Conservation (phyloP, 2,329 filamentous ascomycete species). For the Fusarium aywerte region DNA sequence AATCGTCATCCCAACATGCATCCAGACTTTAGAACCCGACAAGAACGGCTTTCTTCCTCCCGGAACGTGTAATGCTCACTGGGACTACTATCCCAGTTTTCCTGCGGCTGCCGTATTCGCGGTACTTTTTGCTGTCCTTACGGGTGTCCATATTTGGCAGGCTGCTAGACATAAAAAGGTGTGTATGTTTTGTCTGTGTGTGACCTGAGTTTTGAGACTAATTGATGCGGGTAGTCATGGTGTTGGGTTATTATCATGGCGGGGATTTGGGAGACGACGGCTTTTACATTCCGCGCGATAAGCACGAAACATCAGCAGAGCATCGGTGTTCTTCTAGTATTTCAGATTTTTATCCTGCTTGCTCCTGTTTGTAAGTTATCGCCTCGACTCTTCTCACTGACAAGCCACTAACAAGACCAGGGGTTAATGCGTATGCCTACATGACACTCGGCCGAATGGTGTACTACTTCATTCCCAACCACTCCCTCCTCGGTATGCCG, state of each 20-base stretch:
- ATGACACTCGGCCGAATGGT: constrained; percentile 60
- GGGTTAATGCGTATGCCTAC: constrained; percentile 60
- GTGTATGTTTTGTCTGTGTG: constrained; percentile 28
- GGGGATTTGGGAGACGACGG: constrained; percentile 43
- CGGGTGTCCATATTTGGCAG: constrained; percentile 36
- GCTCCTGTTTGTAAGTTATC: constrained; percentile 38
- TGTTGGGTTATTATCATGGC: constrained; percentile 54
- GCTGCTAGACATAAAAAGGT: constrained; percentile 41
- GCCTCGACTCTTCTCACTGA: rapidly evolving
- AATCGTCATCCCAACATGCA: constrained; percentile 51
- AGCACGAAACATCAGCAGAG: constrained; percentile 40
- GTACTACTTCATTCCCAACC: constrained; percentile 55
- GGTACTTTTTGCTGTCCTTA: constrained; percentile 41
- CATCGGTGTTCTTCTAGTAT: constrained; percentile 30
- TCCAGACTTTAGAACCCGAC: constrained; percentile 50
- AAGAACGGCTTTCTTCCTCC: constrained; percentile 50
- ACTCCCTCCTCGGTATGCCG: constrained; percentile 51
- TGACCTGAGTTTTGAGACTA: neutral
- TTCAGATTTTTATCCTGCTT: constrained; percentile 41
- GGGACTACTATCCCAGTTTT: constrained; percentile 51
- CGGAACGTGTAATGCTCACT: constrained; percentile 47
- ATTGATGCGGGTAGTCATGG: constrained; percentile 39
- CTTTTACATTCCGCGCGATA: constrained; percentile 37
- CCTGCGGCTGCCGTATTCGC: constrained; percentile 46
- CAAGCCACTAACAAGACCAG: constrained; percentile 33